Percentiles rank a stretch among this genome's conserved stretches.
Conservation (phyloP, 805 yeast genomes). For the Yamadazyma philogaea region DNA sequence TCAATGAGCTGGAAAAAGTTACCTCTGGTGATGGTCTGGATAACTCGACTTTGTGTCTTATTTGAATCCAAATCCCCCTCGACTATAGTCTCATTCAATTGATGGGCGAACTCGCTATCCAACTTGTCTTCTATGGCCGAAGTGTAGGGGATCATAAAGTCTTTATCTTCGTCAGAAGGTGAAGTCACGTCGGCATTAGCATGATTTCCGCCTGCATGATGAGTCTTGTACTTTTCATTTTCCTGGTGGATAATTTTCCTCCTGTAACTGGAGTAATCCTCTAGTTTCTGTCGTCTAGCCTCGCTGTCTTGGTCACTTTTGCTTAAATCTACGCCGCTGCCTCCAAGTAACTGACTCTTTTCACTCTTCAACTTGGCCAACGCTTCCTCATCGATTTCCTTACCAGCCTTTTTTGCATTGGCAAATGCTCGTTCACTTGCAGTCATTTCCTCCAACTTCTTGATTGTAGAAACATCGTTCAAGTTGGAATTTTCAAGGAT, state of each 20-base stretch:
- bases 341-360: slow-evolving; percentile 38
- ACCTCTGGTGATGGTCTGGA: slow-evolving; percentile 70
- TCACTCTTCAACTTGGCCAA: slow-evolving; percentile 31
- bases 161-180: slow-evolving; percentile 18
- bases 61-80: slow-evolving; percentile 57
- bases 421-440: slow-evolving; percentile 60
- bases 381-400: slow-evolving; percentile 30
- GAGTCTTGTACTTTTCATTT: slow-evolving; percentile 28
- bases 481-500: slow-evolving; percentile 39
- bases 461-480: slow-evolving; percentile 46
- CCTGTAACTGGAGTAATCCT: slow-evolving; percentile 57
- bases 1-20: slow-evolving; percentile 52
- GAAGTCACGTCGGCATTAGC: slow-evolving; percentile 16
- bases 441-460: slow-evolving; percentile 51
- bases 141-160: slow-evolving; percentile 60
- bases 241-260: slow-evolving; percentile 59
- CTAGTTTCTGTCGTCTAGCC: slow-evolving; percentile 49
- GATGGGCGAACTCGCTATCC: slow-evolving; percentile 58
- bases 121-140: slow-evolving; percentile 62
- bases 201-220: neutral
- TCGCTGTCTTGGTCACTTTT: slow-evolving; percentile 46
- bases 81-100: slow-evolving; percentile 50
- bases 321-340: slow-evolving; percentile 40
- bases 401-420: slow-evolving; percentile 48
- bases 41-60: slow-evolving; percentile 52